These are phyloP conservation scores for Aspergillus baeticus DNA, from an alignment of 495 filamentous ascomycete species.

Conservation along the genomic window DNA sequence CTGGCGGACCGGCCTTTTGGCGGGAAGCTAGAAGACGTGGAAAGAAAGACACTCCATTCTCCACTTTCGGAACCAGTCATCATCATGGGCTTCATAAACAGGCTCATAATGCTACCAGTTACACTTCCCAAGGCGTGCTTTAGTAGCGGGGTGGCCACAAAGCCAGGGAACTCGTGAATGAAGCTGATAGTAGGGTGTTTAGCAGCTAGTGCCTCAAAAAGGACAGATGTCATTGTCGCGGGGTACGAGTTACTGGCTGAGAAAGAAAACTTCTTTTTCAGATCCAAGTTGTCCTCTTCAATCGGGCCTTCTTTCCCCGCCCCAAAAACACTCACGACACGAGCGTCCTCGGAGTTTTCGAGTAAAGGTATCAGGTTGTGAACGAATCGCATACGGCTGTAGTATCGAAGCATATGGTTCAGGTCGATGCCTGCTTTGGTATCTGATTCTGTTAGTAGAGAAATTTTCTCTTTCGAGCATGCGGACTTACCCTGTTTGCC, in stretches of 20 bases:
- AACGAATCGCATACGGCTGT: conserved; percentile 63
- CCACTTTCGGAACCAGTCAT: no score
- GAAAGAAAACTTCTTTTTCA: conserved; percentile 24
- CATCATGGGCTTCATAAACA: no score
- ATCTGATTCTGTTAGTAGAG: conserved; percentile 28
- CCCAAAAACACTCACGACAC: conserved; percentile 58
- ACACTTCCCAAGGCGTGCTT: conserved; percentile 15
- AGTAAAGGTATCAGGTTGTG: conserved; percentile 63
- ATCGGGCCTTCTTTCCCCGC: conserved; percentile 55
- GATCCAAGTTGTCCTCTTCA: conserved; percentile 44
- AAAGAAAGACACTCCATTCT: no score
- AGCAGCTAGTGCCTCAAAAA: conserved; percentile 46
- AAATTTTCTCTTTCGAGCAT: no score
- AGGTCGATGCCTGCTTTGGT: conserved; percentile 59
- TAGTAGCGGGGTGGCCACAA: conserved; percentile 43
- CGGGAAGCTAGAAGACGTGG: no score
- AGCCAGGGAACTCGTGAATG: conserved; percentile 56
- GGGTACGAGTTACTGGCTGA: conserved; percentile 38
- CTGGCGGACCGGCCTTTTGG: no score
- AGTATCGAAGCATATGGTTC: conserved; percentile 54
- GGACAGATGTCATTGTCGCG: conserved; percentile 48
- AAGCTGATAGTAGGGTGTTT: conserved; percentile 55
- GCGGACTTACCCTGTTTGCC: conserved; percentile 18
- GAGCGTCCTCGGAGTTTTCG: conserved; percentile 39
- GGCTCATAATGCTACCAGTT: conserved; percentile 41